Evolutionary conservation across 2,329 filamentous ascomycete genomes (phyloP), one percentile per base, ranked within the genome.

Genomic region (Myotisia sp.): DNA sequence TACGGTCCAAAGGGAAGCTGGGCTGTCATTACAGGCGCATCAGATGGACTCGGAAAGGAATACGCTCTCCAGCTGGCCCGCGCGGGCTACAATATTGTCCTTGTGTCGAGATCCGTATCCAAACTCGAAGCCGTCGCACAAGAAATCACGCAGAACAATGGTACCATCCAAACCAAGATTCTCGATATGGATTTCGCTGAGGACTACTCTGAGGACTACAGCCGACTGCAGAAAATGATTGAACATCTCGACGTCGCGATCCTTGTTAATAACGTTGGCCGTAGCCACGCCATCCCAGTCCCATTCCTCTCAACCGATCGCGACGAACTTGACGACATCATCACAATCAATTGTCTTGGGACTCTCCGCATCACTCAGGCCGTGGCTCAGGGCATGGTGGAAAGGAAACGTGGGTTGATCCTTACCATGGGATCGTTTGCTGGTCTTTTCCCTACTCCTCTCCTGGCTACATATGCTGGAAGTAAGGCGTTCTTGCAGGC

Each of bases 401-500:
- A 78, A 54, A 79, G 86, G 50, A 84, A 81, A 62, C 75, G 76
- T 37, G 90, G 92, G 16, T 68, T 98, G 22, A 84, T 98, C 50
- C 67, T 98, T 36, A 98, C 87, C 38, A 94, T 98, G 86, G 90
- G 87, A 29, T 94, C 86, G 7, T 92, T 95, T 54, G 90, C 80
- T 42, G 92, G 90, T 45, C 79, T 92, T 61, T 74, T 90, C 41
- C 90, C 90, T 5, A 93, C 84, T 1, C 86, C 92, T 4, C 76
- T 90, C 36, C 71, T 98, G 28, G 90, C 90, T 8, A 95, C 90
- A 3, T 98, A 98, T 68, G 92, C 83, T 28, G 90, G 90, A 45
- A 90, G 80, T 72, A 98, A 98, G 64, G 87, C 90, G 1, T 98
- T 98, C 70, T 70, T 98, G 31, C 87, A 95, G 62, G 79, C 92